A percentile compares a stretch with the other conserved stretches of the same genome.
phyloP scores from a whole-genome alignment of 2,329 filamentous ascomycete genomes.

The Sporothrix humicola region DNA sequence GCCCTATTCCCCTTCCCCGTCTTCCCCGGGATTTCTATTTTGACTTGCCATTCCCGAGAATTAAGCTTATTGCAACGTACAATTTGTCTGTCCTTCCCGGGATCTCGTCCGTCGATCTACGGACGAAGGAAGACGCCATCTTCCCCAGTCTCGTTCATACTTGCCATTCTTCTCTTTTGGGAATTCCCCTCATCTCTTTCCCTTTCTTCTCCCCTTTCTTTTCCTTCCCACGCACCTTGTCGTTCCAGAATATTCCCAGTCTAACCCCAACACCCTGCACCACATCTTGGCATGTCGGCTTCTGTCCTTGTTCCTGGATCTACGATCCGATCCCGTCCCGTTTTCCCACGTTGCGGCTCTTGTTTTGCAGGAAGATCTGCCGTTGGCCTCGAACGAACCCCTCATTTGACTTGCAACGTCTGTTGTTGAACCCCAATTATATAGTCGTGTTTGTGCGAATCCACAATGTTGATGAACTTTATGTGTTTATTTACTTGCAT shows the following conservation, averaged over 20 bases:
- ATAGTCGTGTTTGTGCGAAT: no score
- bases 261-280: no score
- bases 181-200: background rate
- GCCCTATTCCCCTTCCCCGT: background rate
- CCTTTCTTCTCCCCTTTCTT: background rate
- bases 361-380: background rate
- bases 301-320: conserved; percentile 8
- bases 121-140: conserved; percentile 1
- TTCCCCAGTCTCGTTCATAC: background rate
- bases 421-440: background rate
- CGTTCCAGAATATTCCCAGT: background rate
- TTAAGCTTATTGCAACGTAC: conserved; percentile 23
- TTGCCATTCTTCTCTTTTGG: background rate
- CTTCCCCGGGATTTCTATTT: background rate
- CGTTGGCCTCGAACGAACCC: background rate
- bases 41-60: background rate
- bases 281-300: background rate
- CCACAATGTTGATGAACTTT: no score
- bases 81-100: background rate
- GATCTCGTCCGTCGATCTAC: background rate
- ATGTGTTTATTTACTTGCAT: no score
- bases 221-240: no score
- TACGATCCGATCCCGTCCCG: background rate
- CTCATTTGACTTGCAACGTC: background rate
- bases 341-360: background rate